Base-by-base conservation (phyloP, 371 early-diverging fungal species). In the Funneliformis caledonium region DNA sequence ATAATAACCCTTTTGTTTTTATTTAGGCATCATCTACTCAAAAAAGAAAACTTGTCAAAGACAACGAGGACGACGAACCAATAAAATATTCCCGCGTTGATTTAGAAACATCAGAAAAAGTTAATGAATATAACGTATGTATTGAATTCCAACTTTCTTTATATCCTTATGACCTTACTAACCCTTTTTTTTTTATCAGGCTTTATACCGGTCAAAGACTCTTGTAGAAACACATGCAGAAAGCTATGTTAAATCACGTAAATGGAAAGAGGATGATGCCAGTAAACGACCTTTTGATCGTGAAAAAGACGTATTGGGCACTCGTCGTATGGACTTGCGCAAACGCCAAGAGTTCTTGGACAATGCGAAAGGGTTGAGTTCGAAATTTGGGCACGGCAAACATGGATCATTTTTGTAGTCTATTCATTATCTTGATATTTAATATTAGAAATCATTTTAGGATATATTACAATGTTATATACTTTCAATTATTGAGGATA, bases 221-320 rank as follows among this genome's bases (percentile, higher is more conserved):
- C 67, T 78, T 47, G 31, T 78, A 50, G 67, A 78, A 7, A 16
- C 22, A 10, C 78, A 78, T 26, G 48, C 78, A 5, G 78, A 78
- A 43, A 50, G 14, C 8, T 78, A 78, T 31, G 26, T 48, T 14
- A 65, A 78, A 78, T 78, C 78, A 14, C 22, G 43, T 9, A 78
- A 78, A 78, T 78, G 78, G 78, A 19, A 78, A 61, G 42, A 78
- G 19, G 78, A 78, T 50, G 78, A 78, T 37, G 78, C 48, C 10
- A 56, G 78, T 16, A 56, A 78, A 65, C 62, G 64, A 14, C 67
- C 78, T 48, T 78, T 78, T 48, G 78, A 78, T 78, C 78, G 78
- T 45, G 78, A 78, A n/a, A 62, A 60, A 65, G 78, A 78, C 67
- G 78, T 78, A 45, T 67, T 78, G n/a, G 78, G 78, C 11, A n/a